A percentile compares a stretch with the other conserved stretches of the same genome.
Evolutionary conservation across 1,284 basidiomycete genomes (phyloP).

Genomic region (Rugosomyces carneus): DNA sequence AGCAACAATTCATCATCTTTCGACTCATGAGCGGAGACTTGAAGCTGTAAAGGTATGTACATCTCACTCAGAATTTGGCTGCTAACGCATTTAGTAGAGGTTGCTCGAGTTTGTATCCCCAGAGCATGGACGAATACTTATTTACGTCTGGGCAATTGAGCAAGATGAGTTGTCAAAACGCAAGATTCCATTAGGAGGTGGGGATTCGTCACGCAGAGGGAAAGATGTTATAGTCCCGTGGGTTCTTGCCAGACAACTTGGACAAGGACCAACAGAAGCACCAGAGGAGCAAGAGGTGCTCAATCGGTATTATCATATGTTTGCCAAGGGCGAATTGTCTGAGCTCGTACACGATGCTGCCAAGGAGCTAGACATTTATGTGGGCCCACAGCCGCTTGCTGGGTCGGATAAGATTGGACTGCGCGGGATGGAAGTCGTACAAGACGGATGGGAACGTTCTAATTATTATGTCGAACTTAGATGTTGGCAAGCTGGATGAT

Average conservation of each 20-base stretch:
- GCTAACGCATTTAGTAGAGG: slow-evolving; percentile 35
- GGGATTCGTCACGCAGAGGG: slow-evolving; percentile 17
- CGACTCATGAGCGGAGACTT: slow-evolving; percentile 67
- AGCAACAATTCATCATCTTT: slow-evolving; percentile 91
- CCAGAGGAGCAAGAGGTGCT: slow-evolving; percentile 41
- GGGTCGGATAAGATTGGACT: slow-evolving; percentile 5
- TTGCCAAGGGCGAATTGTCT: slow-evolving; percentile 71
- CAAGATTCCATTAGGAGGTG: slow-evolving; percentile 37
- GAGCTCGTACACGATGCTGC: slow-evolving; percentile 61
- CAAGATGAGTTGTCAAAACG: slow-evolving; percentile 83
- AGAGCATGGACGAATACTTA: slow-evolving; percentile 70
- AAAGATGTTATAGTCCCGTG: slow-evolving; percentile 42
- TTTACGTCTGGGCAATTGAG: slow-evolving; percentile 98
- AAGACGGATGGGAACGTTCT: slow-evolving; percentile 82
- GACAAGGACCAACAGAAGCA: slow-evolving; percentile 4
- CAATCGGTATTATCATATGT: slow-evolving; percentile 94
- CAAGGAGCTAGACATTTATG: slow-evolving; percentile 44
- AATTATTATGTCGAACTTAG: slow-evolving; percentile 75
- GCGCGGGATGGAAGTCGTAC: slow-evolving; percentile 56
- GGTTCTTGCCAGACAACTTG: slow-evolving; percentile 17
- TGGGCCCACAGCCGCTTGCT: slow-evolving; percentile 31
- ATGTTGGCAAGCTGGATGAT: slow-evolving; percentile 40
- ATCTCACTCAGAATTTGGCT: not conserved
- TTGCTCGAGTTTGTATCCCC: slow-evolving; percentile 62
- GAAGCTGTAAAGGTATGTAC: slow-evolving; percentile 65